Base-by-base conservation (phyloP, 106 monocot genomes). In the Dioscorea alata region DNA sequence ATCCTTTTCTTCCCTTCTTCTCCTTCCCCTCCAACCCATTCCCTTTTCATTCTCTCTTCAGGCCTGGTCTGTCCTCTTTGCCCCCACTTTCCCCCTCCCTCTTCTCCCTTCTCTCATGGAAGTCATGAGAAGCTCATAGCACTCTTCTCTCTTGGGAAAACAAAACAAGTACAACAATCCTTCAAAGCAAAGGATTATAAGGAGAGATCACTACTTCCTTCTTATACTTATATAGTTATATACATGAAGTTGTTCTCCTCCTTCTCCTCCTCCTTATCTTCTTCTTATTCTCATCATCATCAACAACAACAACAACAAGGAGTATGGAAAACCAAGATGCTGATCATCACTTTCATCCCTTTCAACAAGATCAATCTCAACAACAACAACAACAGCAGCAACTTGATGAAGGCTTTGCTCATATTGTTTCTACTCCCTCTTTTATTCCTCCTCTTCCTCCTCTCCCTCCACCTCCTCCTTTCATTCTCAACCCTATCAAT, bases 11-110 rank as follows among this genome's bases (percentile, higher is more conserved):
- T 8, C 12, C 42, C 23, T 6, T 12, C 33, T 13, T 50, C 65
- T 42, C 42, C 53, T 61, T 66, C 52, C n/a, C n/a, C n/a, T n/a
- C n/a, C n/a, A n/a, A n/a, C n/a, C n/a, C n/a, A n/a, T n/a, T n/a
- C n/a, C 61, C 52, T 63, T 63, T 28, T 28, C 28, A 28, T 28
- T 28, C 28, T 72, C 18, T 51, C 19, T 51, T 71, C 88, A 87
- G 83, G 68, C 83, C 70, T 92, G 85, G 85, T 85, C 85, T 80
- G 80, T 69, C 83, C 88, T 72, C 48, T 69, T 54, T 76, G 59
- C 59, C 22, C 61, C 53, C 72, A 19, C 54, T 64, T 66, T 65
- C 49, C 33, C 64, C 33, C 68, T 35, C 67, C 48, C 42, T 65
- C 12, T 73, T 69, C 31, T 59, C 60, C 7, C 70, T 70, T 33